Percentiles rank a stretch among this genome's conserved stretches.
Evolutionary conservation across 805 yeast species (phyloP).

Genomic region (Metschnikowia reukaufii): DNA sequence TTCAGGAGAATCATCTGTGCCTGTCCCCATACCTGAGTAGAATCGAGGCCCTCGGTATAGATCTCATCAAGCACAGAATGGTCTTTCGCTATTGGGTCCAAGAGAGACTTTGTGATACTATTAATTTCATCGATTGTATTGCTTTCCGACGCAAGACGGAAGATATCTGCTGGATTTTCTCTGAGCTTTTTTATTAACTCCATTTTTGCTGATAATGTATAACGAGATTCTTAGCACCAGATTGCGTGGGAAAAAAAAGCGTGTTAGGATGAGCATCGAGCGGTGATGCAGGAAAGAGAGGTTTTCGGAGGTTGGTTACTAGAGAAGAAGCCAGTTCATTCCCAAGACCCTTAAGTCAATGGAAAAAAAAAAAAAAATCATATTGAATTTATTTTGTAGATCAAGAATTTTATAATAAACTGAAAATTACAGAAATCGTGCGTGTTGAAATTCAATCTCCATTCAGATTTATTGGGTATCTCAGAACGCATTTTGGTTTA

Average conservation of each 20-base stretch:
- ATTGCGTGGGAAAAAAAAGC: conserved; percentile 4
- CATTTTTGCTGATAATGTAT: conserved; percentile 7
- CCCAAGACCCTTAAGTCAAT: too few species aligned
- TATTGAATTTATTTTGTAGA: not conserved
- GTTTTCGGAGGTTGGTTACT: not conserved
- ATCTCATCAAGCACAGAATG: conserved; percentile 76
- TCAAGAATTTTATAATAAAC: not conserved
- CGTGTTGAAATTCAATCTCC: not conserved
- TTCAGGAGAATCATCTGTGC: conserved; percentile 81
- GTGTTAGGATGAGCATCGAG: conserved; percentile 21
- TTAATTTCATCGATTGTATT: conserved; percentile 24
- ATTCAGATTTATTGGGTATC: not conserved
- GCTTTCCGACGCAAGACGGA: conserved; percentile 11
- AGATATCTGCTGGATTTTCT: conserved; percentile 17
- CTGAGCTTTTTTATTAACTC: conserved; percentile 15
- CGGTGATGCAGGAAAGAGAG: conserved; percentile 7
- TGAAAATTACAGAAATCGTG: not conserved
- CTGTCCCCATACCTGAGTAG: conserved; percentile 93
- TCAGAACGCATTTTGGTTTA: too few species aligned
- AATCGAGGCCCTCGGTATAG: conserved; percentile 80
- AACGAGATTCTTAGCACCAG: not conserved
- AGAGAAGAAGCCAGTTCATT: too few species aligned
- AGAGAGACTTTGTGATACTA: conserved; percentile 43
- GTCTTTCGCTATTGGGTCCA: conserved; percentile 58
- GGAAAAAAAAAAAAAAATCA: not conserved